These are phyloP conservation scores for Litchi chinensis DNA, from an alignment of 345 rosid species.

Conservation along the genomic window DNA sequence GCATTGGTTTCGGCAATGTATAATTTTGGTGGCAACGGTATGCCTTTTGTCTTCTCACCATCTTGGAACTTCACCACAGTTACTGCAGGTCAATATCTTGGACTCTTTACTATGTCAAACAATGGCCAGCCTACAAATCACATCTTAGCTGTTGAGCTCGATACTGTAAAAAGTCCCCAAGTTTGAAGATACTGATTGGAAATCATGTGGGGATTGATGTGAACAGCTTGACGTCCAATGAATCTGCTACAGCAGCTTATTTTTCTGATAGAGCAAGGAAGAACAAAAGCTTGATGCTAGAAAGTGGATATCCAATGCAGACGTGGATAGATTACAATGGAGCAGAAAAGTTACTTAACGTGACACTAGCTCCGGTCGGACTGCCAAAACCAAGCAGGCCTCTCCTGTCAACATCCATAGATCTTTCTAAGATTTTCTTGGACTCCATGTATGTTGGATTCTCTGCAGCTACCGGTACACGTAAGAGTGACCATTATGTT, in stretches of 20 bases:
- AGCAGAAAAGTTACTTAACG: slow-evolving; percentile 30
- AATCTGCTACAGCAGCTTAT: slow-evolving; percentile 42
- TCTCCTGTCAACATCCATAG: slow-evolving; percentile 41
- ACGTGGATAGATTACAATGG: slow-evolving; percentile 64
- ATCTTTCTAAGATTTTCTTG: slow-evolving; percentile 42
- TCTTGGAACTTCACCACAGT: slow-evolving; percentile 15
- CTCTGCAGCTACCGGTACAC: slow-evolving; percentile 46
- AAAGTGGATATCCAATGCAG: slow-evolving; percentile 46
- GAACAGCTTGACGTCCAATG: slow-evolving; percentile 38
- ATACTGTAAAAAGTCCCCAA: slow-evolving; percentile 43
- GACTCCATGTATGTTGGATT: slow-evolving; percentile 52
- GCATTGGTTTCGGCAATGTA: slow-evolving; percentile 33
- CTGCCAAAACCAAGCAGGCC: slow-evolving; percentile 40
- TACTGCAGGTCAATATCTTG: slow-evolving; percentile 21
- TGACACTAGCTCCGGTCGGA: slow-evolving; percentile 46
- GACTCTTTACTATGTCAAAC: not conserved
- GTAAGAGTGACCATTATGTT: slow-evolving; percentile 40
- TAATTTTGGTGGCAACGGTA: slow-evolving; percentile 2
- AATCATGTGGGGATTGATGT: slow-evolving; percentile 65
- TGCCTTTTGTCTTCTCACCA: slow-evolving; percentile 24
- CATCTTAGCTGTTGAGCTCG: slow-evolving; percentile 53
- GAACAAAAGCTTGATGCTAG: slow-evolving; percentile 34
- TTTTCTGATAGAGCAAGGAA: slow-evolving; percentile 22
- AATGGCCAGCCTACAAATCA: slow-evolving; percentile 1
- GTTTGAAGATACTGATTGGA: slow-evolving; percentile 38